A percentile compares a stretch with the other conserved stretches of the same genome.
phyloP scores from a whole-genome alignment of 257 asterid genomes.

The Nicotiana benthamiana region DNA sequence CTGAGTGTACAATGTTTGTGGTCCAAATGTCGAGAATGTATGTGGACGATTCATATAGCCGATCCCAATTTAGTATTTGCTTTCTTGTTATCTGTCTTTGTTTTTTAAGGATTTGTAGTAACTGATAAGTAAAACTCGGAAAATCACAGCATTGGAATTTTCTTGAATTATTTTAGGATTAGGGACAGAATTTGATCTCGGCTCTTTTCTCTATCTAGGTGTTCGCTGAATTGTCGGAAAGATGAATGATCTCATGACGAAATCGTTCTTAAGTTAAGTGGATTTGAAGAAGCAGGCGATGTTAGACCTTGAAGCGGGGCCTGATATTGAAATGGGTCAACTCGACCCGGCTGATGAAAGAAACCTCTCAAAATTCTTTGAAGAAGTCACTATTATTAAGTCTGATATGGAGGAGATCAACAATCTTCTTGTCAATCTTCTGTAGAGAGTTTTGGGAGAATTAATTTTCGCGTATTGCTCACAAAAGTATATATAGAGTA shows the following conservation, averaged over 20 bases:
- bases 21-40: not conserved
- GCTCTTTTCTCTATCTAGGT: not conserved
- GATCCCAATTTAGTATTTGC: not conserved
- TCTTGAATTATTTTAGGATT: not conserved
- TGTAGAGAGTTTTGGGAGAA: no score
- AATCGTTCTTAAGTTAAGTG: constrained; percentile 63
- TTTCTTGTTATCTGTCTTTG: not conserved
- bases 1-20: no score
- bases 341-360: constrained; percentile 47
- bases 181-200: not conserved
- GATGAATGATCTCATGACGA: constrained; percentile 81
- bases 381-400: constrained; percentile 44
- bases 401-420: constrained; percentile 62
- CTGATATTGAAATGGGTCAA: constrained; percentile 63
- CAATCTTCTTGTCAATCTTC: constrained; percentile 55
- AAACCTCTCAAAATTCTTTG: constrained; percentile 53
- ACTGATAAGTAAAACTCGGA: not conserved
- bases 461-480: no score
- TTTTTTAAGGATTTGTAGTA: not conserved
- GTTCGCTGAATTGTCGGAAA: constrained; percentile 30
- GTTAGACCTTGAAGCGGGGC: constrained; percentile 49
- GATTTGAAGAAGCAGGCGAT: constrained; percentile 72
- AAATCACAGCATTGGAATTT: not conserved
- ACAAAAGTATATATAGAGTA: no score
- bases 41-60: not conserved